These are phyloP conservation scores for Yamadazyma atmosphaerica DNA, from an alignment of 1,139 yeast genomes.

Conservation along the genomic window DNA sequence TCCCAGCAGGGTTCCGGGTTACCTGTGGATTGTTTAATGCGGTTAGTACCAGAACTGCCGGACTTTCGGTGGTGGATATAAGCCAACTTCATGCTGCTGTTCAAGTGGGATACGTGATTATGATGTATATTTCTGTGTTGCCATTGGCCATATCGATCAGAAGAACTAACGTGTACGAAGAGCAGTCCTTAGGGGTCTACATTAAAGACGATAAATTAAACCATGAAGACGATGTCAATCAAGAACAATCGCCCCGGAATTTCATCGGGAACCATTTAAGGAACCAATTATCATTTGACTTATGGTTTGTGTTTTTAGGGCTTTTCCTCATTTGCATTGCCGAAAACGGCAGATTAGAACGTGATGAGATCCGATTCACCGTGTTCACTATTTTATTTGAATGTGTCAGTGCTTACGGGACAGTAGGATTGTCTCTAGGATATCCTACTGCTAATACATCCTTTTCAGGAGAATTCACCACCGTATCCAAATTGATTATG, in stretches of 20 bases:
- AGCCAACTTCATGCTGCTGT: conserved; percentile 81
- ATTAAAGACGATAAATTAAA: conserved; percentile 39
- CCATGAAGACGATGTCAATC: conserved; percentile 23
- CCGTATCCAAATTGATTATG: conserved; percentile 77
- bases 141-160: conserved; percentile 96
- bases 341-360: conserved; percentile 65
- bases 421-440: conserved; percentile 90
- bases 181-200: conserved; percentile 89
- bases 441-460: conserved; percentile 69
- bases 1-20: conserved; percentile 68
- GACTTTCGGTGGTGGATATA: conserved; percentile 72
- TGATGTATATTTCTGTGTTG: conserved; percentile 97
- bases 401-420: conserved; percentile 92
- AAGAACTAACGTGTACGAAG: conserved; percentile 96
- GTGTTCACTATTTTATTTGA: conserved; percentile 81
- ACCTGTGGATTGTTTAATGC: conserved; percentile 89
- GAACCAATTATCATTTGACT: conserved; percentile 87
- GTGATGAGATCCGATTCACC: conserved; percentile 51
- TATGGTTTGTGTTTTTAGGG: conserved; percentile 91
- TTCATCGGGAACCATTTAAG: conserved; percentile 87
- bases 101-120: conserved; percentile 88
- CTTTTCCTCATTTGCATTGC: conserved; percentile 82
- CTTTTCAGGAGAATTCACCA: conserved; percentile 68
- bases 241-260: conserved; percentile 47
- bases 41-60: conserved; percentile 91